phyloP scores from a whole-genome alignment of 139 green algal species.

The Desmodesmus armatus region DNA sequence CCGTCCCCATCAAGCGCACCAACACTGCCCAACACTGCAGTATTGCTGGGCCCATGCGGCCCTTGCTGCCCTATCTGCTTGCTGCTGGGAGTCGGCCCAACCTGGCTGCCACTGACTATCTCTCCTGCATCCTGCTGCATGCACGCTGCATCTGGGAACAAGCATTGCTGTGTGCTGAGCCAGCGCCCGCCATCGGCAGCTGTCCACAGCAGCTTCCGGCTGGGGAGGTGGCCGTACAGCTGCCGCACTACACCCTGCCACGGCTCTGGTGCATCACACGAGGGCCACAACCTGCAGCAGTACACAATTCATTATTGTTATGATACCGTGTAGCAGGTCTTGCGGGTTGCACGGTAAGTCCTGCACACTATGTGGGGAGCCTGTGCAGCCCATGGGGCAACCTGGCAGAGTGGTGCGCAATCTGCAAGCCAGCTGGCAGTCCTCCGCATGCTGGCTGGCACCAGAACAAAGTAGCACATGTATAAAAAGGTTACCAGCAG shows the following conservation, averaged over 20 bases:
- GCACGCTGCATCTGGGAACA: conserved; percentile 42
- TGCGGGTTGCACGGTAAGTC: too few species aligned
- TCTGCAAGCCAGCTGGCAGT: too few species aligned
- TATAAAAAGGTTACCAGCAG: neutral
- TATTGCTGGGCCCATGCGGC: too few species aligned
- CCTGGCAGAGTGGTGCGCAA: too few species aligned
- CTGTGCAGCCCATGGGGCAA: too few species aligned
- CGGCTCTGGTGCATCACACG: conserved; percentile 44
- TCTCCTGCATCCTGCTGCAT: conserved; percentile 2
- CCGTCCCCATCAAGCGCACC: neutral
- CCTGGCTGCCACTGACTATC: neutral
- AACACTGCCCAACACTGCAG: neutral
- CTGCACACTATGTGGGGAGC: too few species aligned
- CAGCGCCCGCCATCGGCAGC: conserved; percentile 54
- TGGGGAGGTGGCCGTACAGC: conserved; percentile 53
- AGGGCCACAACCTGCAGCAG: conserved; percentile 68
- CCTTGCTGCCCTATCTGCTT: neutral
- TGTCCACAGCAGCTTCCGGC: conserved; percentile 52
- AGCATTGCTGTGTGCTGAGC: conserved; percentile 53
- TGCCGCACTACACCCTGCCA: conserved; percentile 63
- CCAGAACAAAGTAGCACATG: too few species aligned
- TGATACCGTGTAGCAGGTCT: too few species aligned
- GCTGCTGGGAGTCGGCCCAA: conserved; percentile 11
- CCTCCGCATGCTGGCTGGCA: too few species aligned
- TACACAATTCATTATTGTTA: too few species aligned